Evolutionary conservation across 139 green algal species (phyloP).

Genomic region (Picochlorum sp.): DNA sequence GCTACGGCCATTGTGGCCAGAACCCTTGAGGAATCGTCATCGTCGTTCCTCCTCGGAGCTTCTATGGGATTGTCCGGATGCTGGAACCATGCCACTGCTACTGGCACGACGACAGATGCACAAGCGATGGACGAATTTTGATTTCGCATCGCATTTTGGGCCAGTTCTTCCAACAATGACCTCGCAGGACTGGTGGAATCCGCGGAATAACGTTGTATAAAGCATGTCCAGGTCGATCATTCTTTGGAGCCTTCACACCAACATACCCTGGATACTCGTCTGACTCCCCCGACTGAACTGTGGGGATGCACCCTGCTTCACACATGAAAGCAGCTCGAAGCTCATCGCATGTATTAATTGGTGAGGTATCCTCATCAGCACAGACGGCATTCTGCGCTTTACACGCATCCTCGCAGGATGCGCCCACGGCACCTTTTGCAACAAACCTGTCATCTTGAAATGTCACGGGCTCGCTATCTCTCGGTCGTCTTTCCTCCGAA

Average conservation of each 20-base stretch:
- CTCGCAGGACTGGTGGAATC: not conserved
- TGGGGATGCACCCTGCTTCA: conserved; percentile 20
- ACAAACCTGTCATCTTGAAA: conserved; percentile 32
- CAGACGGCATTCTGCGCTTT: conserved; percentile 23
- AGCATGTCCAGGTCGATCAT: conserved; percentile 50
- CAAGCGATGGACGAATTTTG: no score
- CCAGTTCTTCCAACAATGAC: not conserved
- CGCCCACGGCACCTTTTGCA: conserved; percentile 18
- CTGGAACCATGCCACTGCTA: no score
- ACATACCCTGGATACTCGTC: conserved; percentile 43
- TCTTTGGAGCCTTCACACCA: conserved; percentile 46
- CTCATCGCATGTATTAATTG: conserved; percentile 61
- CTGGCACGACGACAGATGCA: no score
- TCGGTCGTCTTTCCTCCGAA: conserved; percentile 27
- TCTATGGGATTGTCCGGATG: no score
- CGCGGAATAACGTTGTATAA: conserved; percentile 2
- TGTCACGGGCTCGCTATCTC: conserved; percentile 25
- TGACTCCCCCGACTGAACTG: not conserved
- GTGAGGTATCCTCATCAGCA: conserved; percentile 25
- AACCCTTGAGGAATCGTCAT: no score
- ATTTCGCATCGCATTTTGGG: not conserved
- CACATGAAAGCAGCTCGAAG: conserved; percentile 49
- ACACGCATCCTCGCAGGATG: conserved; percentile 43
- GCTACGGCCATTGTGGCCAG: no score
- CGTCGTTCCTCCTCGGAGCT: no score